A percentile compares a stretch with the other conserved stretches of the same genome.
Evolutionary conservation across 495 filamentous ascomycete species (phyloP).

Genomic region (Parathielavia hyrcaniae): DNA sequence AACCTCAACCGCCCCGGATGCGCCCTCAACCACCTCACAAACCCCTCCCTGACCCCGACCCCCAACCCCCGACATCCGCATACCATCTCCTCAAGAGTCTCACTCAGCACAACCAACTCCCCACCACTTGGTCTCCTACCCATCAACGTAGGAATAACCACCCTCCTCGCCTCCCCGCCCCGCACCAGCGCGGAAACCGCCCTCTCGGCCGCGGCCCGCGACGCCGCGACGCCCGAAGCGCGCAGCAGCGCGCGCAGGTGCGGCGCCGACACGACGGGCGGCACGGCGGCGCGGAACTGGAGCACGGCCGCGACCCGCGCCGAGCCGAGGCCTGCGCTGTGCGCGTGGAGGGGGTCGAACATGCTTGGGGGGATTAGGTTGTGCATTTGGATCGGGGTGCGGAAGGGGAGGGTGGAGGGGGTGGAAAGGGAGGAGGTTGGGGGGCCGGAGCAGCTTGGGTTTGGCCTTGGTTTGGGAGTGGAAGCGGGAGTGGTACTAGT

Average conservation of each 20-base stretch:
- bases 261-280: conserved; percentile 62
- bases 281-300: conserved; percentile 58
- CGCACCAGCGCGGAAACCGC: conserved; percentile 61
- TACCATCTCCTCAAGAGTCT: conserved; percentile 56
- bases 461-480: conserved; percentile 42
- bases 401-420: neutral
- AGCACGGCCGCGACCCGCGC: conserved; percentile 64
- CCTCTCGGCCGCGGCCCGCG: conserved; percentile 54
- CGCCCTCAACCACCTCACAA: conserved; percentile 47
- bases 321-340: conserved; percentile 62
- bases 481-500: conserved; percentile 25
- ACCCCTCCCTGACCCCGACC: conserved; percentile 31
- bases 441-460: too few species aligned
- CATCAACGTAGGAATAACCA: conserved; percentile 49
- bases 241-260: conserved; percentile 64
- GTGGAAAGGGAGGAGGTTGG: neutral
- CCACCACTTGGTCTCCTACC: conserved; percentile 52
- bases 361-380: conserved; percentile 54
- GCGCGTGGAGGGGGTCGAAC: conserved; percentile 61
- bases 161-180: conserved; percentile 54
- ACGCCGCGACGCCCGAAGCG: conserved; percentile 60
- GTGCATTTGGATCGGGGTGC: conserved; percentile 53
- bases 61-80: conserved; percentile 1
- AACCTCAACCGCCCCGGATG: conserved; percentile 52
- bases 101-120: conserved; percentile 60